Base-by-base conservation (phyloP, 257 asterid species). In the Petrea volubilis region DNA sequence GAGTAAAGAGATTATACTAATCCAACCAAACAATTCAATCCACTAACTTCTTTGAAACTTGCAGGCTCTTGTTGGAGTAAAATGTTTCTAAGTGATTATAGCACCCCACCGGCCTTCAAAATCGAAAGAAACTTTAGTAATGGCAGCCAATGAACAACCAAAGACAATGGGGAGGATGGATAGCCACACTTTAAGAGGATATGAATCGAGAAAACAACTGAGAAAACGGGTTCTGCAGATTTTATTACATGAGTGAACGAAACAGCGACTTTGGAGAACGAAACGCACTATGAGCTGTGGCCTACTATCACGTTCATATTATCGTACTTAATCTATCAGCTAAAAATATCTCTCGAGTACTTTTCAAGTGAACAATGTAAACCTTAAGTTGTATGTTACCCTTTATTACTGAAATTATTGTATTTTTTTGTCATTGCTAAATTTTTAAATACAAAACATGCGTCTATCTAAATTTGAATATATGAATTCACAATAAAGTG, bases 101-200 rank as follows among this genome's bases (percentile, higher is more conserved):
- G 98, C 98, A 43, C 97, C 96, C 76, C 82, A 89, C 9, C 91
- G 72, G 20, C 98, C 98, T 28, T 78, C 94, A 41, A 89, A 71
- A 60, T 93, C 91, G 83, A 93, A 93, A 40, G 98, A 91, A 5
- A 93, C 98, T 51, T 93, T 97, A 58, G 98, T 93, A 10, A 93
- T 69, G 28, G 98, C 98, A 83, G 98, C 98, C 49, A 93, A 80
- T 0, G 98, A 93, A 80, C 98, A 93, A 74, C 98, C 98, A 82
- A 93, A 86, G 5, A 93, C 98, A 70, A 93, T 93, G 12, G 97
- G 96, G 59, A 93, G 75, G 60, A 93, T 89, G 5, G 98, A 93
- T 0, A 93, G 90, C 98, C 98, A 93, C 9, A 93, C 98, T 2
- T 58, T 29, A 4, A 93, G 31, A 9, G 98, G 98, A 72, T 93